These are phyloP conservation scores for Volvox africanus DNA, from an alignment of 139 green algal genomes.

Conservation along the genomic window DNA sequence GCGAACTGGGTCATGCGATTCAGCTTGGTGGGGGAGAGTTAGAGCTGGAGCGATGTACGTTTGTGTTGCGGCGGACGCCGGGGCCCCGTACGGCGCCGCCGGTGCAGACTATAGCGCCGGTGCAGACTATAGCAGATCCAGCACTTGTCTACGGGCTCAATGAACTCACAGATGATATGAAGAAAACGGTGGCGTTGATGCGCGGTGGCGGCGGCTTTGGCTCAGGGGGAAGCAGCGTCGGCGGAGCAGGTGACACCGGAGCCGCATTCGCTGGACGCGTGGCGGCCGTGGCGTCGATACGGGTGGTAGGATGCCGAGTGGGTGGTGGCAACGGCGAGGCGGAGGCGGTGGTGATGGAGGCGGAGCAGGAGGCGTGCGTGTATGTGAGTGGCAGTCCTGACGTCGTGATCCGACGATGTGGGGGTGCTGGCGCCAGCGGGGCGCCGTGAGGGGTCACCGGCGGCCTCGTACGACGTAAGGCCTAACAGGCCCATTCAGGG, in stretches of 20 bases:
- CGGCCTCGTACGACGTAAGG: background rate
- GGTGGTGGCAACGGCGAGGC: background rate
- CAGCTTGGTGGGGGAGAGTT: slow-evolving; percentile 28
- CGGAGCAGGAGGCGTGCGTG: background rate
- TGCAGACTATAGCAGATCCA: background rate
- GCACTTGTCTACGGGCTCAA: background rate
- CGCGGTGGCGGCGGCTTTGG: background rate
- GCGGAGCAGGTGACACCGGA: background rate
- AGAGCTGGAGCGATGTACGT: slow-evolving; percentile 20
- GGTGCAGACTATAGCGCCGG: background rate
- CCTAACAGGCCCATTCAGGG: background rate
- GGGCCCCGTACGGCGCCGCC: background rate
- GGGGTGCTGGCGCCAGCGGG: too few relatives aligned
- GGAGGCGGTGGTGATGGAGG: slow-evolving; percentile 34
- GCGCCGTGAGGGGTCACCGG: background rate
- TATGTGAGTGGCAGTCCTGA: background rate
- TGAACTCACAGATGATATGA: background rate
- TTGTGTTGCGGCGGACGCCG: background rate
- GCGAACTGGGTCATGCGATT: slow-evolving; percentile 1
- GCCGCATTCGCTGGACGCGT: background rate
- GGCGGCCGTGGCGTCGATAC: background rate
- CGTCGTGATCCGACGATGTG: background rate
- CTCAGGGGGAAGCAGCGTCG: background rate
- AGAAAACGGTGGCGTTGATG: background rate
- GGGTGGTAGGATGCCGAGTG: background rate